Percentiles rank a stretch among this genome's conserved stretches.
Conservation (phyloP, 805 yeast species). For the Starmerella asiatica region DNA sequence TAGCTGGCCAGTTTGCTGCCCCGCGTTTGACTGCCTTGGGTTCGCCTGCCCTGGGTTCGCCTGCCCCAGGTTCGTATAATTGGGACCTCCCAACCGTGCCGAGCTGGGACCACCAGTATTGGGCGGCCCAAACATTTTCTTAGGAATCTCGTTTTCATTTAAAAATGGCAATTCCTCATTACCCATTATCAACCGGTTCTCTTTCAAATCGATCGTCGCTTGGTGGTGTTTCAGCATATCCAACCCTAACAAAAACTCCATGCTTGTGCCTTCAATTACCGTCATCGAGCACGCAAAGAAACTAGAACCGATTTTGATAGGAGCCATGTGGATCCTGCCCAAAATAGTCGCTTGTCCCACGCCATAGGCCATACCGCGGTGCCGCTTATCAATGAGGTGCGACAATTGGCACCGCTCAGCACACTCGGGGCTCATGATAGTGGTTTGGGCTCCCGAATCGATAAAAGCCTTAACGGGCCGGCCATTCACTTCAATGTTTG, state of each 20-base stretch:
- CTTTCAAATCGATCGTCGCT: conserved; percentile 61
- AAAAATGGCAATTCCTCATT: conserved; percentile 60
- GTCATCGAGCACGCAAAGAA: conserved; percentile 56
- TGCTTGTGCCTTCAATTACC: conserved; percentile 43
- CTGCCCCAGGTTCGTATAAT: no score
- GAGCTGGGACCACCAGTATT: conserved; percentile 18
- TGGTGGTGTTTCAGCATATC: conserved; percentile 84
- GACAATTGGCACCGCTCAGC: conserved; percentile 61
- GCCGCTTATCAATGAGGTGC: conserved; percentile 65
- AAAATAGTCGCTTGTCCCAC: conserved; percentile 70
- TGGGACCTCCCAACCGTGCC: not conserved
- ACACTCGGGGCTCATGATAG: conserved; percentile 63
- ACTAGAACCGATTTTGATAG: conserved; percentile 57
- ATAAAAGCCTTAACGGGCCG: conserved; percentile 79
- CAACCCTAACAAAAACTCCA: conserved; percentile 69
- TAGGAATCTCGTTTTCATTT: conserved; percentile 56
- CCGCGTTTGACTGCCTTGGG: conserved; percentile 1
- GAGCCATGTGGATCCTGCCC: conserved; percentile 83
- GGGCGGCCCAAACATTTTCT: conserved; percentile 17
- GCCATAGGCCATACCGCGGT: conserved; percentile 73
- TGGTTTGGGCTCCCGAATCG: conserved; percentile 90
- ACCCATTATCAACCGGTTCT: conserved; percentile 55
- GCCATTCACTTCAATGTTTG: conserved; percentile 66
- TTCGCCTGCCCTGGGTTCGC: conserved; percentile 6
- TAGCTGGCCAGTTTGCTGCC: not conserved